Evolutionary conservation across 768 basidiomycete species (phyloP), one percentile per base, ranked within the genome.

Genomic region (Leccinum arenicola): DNA sequence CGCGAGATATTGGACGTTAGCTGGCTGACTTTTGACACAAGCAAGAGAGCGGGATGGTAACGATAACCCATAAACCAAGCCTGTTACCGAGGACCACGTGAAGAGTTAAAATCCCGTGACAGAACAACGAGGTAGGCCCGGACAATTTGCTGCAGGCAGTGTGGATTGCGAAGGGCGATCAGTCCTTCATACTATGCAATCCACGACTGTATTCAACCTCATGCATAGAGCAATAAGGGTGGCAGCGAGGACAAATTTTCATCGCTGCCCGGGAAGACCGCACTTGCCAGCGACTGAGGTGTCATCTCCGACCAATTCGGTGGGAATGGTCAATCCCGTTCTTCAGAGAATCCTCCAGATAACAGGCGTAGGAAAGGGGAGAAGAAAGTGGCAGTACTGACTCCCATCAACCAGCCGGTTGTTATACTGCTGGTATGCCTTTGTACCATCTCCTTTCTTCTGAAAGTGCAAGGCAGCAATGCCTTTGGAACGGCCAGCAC

Each of bases 331-430:
- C 43, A 61, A 61, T 62, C 61, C 61, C 59, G 56, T 52, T 60
- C 53, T 43, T 53, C 57, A 59, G 59, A 63, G 59, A 59, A 25
- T 54, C 49, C 55, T 66, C 58, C 67, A 60, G n/a, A 61, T 27
- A 60, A 73, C 49, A 64, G 68, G 64, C 57, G 63, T 51, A 68
- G 72, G 66, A 74, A 76, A 73, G 65, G 35, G 66, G 76, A 74
- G 65, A 70, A 70, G 69, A 73, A 73, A 73, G 68, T 72, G 81
- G 78, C 79, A 85, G 82, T 91, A 98, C 97, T 94, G 91, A 99
- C 97, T 97, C 81, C 95, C 94, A 88, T 99, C 97, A 85, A 99
- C 95, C 79, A 98, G 89, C 73, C 97, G 89, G 79, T 92, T 93
- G 84, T 99, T 93, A 82, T 98, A 99, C 65, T 92, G 85, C 67